phyloP scores from a whole-genome alignment of 1,284 basidiomycete genomes.

The Anthracocystis panici-leucophaei region DNA sequence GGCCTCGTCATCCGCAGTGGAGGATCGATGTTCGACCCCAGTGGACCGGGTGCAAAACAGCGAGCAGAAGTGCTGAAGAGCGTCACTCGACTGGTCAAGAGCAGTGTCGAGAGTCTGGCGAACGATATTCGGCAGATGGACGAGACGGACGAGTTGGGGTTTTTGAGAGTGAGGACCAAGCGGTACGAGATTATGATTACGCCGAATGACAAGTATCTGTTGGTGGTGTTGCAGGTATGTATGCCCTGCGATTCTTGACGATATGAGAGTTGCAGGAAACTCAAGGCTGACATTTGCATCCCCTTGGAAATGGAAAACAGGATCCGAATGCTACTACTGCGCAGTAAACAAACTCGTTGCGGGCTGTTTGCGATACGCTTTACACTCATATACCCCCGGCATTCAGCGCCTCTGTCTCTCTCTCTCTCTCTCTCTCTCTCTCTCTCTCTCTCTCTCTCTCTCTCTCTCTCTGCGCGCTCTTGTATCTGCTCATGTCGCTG shows the following conservation, averaged over 20 bases:
- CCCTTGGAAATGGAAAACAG: too few species aligned
- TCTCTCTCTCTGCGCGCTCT: neutral
- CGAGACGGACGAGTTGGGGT: conserved; percentile 56
- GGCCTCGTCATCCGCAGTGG: conserved; percentile 62
- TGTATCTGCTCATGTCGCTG: neutral
- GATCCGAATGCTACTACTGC: conserved; percentile 19
- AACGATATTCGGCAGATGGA: conserved; percentile 46
- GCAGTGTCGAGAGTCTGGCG: conserved; percentile 36
- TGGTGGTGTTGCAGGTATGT: conserved; percentile 65
- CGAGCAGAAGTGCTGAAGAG: conserved; percentile 53
- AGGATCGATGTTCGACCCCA: conserved; percentile 67
- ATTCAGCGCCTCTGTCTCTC: neutral
- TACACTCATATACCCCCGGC: conserved; percentile 19
- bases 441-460: too few species aligned
- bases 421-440: too few species aligned
- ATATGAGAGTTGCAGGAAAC: too few species aligned
- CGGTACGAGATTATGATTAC: conserved; percentile 67
- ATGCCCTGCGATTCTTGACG: too few species aligned
- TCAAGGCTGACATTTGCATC: too few species aligned
- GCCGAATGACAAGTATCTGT: conserved; percentile 65
- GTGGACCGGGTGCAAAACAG: conserved; percentile 54
- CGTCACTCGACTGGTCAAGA: conserved; percentile 55
- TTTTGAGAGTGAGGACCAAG: conserved; percentile 62
- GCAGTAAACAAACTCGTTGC: neutral
- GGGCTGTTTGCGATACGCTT: neutral